These are phyloP conservation scores for Amanita polypyramis DNA, from an alignment of 768 basidiomycete species.

Conservation along the genomic window DNA sequence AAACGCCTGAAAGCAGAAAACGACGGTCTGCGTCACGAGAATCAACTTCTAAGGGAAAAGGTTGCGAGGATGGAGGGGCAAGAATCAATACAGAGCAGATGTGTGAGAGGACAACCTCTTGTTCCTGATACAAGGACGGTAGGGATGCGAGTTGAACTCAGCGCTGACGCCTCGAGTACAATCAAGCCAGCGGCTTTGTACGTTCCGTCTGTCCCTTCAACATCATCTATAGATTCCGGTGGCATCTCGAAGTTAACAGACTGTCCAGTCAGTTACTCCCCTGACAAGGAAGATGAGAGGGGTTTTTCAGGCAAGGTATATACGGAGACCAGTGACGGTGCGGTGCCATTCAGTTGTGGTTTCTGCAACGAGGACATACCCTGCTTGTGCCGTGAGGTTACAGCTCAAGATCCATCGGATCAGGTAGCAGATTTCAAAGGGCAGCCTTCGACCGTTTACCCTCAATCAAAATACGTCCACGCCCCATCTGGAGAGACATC, in stretches of 20 bases:
- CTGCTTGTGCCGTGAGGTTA: constrained; percentile 72
- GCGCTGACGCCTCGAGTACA: background rate
- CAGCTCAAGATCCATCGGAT: constrained; percentile 32
- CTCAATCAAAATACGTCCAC: background rate
- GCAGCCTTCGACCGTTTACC: constrained; percentile 2
- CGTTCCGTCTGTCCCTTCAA: constrained; percentile 34
- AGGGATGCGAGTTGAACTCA: background rate
- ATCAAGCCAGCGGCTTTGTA: constrained; percentile 7
- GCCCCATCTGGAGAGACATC: constrained; percentile 19
- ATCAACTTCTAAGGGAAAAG: constrained; percentile 44
- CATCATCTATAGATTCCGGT: constrained; percentile 36
- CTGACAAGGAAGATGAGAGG: constrained; percentile 15
- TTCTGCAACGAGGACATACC: constrained; percentile 61
- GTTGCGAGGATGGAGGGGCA: constrained; percentile 28
- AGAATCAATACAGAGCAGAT: constrained; percentile 17
- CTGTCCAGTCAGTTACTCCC: constrained; percentile 23
- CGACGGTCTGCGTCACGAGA: constrained; percentile 61
- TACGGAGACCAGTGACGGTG: constrained; percentile 19
- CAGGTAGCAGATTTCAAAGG: constrained; percentile 13
- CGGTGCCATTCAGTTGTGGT: constrained; percentile 55
- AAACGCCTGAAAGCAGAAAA: constrained; percentile 86
- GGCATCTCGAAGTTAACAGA: constrained; percentile 23
- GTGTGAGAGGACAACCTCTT: constrained; percentile 43
- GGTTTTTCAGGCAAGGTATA: constrained; percentile 17
- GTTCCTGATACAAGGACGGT: background rate